phyloP scores from a whole-genome alignment of 345 rosid genomes.

The Eucalyptus regnans region DNA sequence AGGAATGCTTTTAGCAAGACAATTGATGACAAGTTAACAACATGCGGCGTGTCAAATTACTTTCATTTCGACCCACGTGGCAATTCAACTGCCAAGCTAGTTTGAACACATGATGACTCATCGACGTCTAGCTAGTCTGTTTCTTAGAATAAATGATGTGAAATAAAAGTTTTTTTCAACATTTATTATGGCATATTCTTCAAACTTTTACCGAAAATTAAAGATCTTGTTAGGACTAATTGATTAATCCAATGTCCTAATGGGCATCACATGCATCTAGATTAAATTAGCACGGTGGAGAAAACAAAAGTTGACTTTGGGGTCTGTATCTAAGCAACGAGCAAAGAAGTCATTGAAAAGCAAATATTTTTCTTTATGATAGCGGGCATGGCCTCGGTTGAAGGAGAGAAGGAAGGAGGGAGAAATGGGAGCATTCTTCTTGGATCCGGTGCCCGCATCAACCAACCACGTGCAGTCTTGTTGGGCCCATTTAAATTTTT shows the following conservation, averaged over 20 bases:
- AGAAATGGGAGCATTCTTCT: background rate
- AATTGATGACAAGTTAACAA: background rate
- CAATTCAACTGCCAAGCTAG: background rate
- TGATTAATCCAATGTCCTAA: background rate
- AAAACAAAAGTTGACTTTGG: background rate
- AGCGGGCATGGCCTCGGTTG: background rate
- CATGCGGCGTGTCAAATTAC: rapidly evolving
- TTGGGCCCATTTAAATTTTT: background rate
- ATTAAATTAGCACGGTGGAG: background rate
- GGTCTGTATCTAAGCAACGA: background rate
- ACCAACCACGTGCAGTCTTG: background rate
- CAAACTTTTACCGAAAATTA: background rate
- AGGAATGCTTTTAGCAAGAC: background rate
- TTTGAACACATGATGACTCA: background rate
- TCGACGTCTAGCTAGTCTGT: background rate
- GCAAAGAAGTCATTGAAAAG: background rate
- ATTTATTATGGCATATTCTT: background rate
- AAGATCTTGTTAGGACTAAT: background rate
- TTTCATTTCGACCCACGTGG: rapidly evolving
- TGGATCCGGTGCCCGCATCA: background rate
- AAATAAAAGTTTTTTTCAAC: background rate
- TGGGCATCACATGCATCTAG: background rate
- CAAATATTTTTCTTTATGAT: background rate
- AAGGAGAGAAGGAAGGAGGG: background rate
- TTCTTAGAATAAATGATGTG: background rate